Evolutionary conservation across 2,329 filamentous ascomycete species (phyloP), one percentile per base, ranked within the genome.

Genomic region (Hypoxylon rubiginosum): DNA sequence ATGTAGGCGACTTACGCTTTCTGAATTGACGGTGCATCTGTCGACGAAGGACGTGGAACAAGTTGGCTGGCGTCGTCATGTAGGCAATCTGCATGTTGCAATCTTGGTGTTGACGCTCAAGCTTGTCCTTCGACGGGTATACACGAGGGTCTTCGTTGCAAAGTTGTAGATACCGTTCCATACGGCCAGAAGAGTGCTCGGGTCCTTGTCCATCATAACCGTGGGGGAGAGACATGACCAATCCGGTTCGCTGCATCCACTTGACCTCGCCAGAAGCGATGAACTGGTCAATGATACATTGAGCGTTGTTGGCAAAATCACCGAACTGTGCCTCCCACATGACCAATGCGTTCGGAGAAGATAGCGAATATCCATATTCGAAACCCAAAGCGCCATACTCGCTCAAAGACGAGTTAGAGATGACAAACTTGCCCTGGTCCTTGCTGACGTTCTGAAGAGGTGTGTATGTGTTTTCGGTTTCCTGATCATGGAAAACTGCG

Each of bases 281-380:
- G 83, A 99, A 99, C 82, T 99, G 96, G 80, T 99, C 96, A 77
- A 99, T 97, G 81, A 99, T 97, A 80, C 94, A 97, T 83, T 99
- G 96, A 46, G 96, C 95, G 77, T 97, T 99, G 88, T 99, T 99
- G 86, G 96, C 96, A 76, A 99, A 99, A 82, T 99, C 96, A 86
- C 96, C 96, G 77, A 99, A 99, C 82, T 99, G 96, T 39, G 96
- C 96, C 84, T 99, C 96, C 96, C 96, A 99, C 90, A 99, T 97
- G 74, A 99, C 95, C 26, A 99, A 89, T 39, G 96, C 95, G 78
- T 97, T 97, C 62, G 96, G 96, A 30, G 96, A 98, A 28, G 94
- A 97, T 66, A 99, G 84, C 2, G 96, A 99, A 85, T 99, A 99
- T 66, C 96, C 96, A 76, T 99, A 99, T 82, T 99, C 96, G 79